These are phyloP conservation scores for Raffaelea deltoideospora DNA, from an alignment of 2,329 filamentous ascomycete genomes.

Conservation along the genomic window DNA sequence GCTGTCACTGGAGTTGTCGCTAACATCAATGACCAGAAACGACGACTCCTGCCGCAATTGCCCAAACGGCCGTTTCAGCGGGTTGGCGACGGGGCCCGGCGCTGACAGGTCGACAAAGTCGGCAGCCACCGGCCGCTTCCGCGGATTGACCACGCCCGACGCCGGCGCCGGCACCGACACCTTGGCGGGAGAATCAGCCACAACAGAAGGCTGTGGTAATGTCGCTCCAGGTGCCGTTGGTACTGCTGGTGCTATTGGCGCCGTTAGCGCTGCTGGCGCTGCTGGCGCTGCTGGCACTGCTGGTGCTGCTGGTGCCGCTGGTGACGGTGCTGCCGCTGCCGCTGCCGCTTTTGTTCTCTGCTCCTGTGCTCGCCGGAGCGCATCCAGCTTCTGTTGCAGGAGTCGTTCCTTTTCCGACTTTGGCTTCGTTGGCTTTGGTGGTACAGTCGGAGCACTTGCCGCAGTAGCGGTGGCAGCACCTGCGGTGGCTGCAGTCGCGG, in stretches of 20 bases:
- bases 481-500: slow-evolving; percentile 6
- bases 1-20: slow-evolving; percentile 54
- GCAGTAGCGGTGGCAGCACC: too few species aligned
- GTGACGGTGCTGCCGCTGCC: background rate
- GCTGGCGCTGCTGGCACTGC: background rate
- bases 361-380: slow-evolving; percentile 38
- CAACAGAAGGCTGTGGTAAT: too few species aligned
- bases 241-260: background rate
- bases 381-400: slow-evolving; percentile 64
- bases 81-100: slow-evolving; percentile 14
- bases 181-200: background rate
- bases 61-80: slow-evolving; percentile 45
- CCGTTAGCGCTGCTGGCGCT: background rate
- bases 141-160: slow-evolving; percentile 3
- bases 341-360: background rate
- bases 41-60: slow-evolving; percentile 42
- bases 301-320: background rate
- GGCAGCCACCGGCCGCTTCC: slow-evolving; percentile 42
- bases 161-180: background rate
- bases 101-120: slow-evolving; percentile 49
- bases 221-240: background rate
- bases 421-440: slow-evolving; percentile 21
- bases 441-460: slow-evolving; percentile 3
- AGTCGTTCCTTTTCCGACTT: slow-evolving; percentile 59
- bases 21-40: slow-evolving; percentile 75